Evolutionary conservation across 768 basidiomycete species (phyloP).

Genomic region (Hypholoma fasciculare): DNA sequence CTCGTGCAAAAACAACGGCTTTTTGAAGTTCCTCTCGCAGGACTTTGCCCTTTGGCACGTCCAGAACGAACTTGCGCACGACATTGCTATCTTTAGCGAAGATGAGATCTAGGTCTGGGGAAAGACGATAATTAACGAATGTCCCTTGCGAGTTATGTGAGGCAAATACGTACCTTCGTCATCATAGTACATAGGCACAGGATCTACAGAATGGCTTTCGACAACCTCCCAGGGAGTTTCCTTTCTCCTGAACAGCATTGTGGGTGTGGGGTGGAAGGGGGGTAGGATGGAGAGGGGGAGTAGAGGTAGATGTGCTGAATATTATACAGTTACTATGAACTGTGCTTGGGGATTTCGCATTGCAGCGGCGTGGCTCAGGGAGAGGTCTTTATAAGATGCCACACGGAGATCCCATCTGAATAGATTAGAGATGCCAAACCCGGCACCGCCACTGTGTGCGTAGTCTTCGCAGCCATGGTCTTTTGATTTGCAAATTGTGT

Average conservation of each 20-base stretch:
- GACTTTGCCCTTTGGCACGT: conserved; percentile 44
- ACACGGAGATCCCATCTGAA: conserved; percentile 2
- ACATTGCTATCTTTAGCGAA: conserved; percentile 53
- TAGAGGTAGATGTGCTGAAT: not conserved
- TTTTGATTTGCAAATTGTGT: not conserved
- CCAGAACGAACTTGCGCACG: conserved; percentile 63
- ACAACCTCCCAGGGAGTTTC: conserved; percentile 80
- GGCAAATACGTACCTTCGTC: conserved; percentile 48
- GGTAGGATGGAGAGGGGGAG: conserved; percentile 2
- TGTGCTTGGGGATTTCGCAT: conserved; percentile 18
- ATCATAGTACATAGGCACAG: conserved; percentile 64
- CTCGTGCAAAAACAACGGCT: conserved; percentile 61
- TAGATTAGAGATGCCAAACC: conserved; percentile 3
- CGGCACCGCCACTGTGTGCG: conserved; percentile 8
- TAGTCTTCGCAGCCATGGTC: not conserved
- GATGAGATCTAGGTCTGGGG: conserved; percentile 58
- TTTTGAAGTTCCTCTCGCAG: conserved; percentile 47
- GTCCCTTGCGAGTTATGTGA: not conserved
- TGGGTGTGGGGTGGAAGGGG: conserved; percentile 12
- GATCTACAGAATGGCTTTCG: conserved; percentile 60
- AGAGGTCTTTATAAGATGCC: conserved; percentile 22
- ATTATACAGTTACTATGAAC: conserved; percentile 9
- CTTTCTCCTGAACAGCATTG: conserved; percentile 53
- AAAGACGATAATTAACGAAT: conserved; percentile 4
- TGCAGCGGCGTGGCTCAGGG: conserved; percentile 18